phyloP scores from a whole-genome alignment of 1,139 yeast species.

The Arxiozyma bovina region DNA sequence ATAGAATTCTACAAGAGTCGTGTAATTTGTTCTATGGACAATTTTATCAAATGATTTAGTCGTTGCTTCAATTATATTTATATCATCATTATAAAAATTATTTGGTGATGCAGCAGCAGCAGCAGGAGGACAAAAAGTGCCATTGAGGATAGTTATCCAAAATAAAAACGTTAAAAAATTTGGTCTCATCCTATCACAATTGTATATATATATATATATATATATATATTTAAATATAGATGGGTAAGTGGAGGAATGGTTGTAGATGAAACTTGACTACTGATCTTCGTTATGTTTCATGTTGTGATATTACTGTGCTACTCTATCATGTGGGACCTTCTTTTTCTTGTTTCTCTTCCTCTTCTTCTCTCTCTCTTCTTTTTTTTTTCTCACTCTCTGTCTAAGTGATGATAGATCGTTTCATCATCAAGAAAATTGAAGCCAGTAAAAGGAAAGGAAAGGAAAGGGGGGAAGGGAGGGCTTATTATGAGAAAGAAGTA shows the following conservation, averaged over 20 bases:
- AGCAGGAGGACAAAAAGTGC: no score
- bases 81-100: conserved; percentile 38
- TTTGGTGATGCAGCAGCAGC: conserved; percentile 12
- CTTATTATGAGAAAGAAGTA: background rate
- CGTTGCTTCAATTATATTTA: conserved; percentile 49
- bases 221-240: no score
- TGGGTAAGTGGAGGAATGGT: background rate
- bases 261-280: background rate
- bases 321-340: background rate
- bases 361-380: background rate
- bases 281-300: background rate
- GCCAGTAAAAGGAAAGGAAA: background rate
- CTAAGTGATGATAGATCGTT: no score
- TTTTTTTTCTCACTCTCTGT: no score
- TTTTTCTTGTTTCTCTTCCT: no score
- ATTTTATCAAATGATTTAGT: conserved; percentile 54
- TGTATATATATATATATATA: background rate
- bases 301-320: no score
- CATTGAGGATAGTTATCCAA: background rate
- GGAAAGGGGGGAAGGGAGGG: background rate
- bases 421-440: background rate
- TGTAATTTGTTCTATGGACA: conserved; percentile 60
- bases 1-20: conserved; percentile 81
- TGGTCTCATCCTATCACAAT: background rate
- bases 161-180: background rate